Percentiles rank a stretch among this genome's conserved stretches.
phyloP scores from a whole-genome alignment of 257 asterid genomes.

The Perilla frutescens region DNA sequence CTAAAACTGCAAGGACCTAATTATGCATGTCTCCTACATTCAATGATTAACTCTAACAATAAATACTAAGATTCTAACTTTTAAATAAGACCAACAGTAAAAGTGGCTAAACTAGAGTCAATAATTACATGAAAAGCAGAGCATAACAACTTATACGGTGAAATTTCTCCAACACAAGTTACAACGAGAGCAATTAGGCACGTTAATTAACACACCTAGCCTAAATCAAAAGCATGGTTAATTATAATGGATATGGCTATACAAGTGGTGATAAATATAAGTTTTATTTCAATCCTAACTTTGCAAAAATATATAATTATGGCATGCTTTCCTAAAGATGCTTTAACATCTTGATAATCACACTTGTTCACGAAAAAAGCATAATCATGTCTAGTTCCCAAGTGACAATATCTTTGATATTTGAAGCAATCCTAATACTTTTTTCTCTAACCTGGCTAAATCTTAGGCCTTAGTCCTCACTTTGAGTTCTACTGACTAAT shows the following conservation, averaged over 20 bases:
- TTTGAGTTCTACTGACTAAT: not conserved
- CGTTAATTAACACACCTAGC: slow-evolving; percentile 12
- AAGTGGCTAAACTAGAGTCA: not conserved
- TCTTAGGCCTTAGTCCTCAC: slow-evolving; percentile 13
- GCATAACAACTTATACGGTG: slow-evolving; percentile 25
- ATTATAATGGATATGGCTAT: not conserved
- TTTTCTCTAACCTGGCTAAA: not conserved
- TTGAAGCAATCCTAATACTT: slow-evolving; percentile 8
- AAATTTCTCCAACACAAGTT: slow-evolving; percentile 8
- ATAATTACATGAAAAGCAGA: slow-evolving; percentile 34
- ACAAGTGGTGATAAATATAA: too few relatives aligned
- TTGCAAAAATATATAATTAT: not conserved
- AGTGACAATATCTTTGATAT: slow-evolving; percentile 28
- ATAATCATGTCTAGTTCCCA: slow-evolving; percentile 37
- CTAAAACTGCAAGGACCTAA: too few relatives aligned
- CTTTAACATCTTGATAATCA: slow-evolving; percentile 27
- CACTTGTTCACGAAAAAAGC: slow-evolving; percentile 27
- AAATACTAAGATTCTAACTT: not conserved
- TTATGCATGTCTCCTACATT: not conserved
- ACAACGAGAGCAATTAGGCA: slow-evolving; percentile 24
- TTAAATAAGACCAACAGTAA: not conserved
- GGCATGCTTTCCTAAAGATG: slow-evolving; percentile 33
- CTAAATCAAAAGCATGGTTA: slow-evolving; percentile 18
- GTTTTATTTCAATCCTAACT: too few relatives aligned
- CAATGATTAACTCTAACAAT: not conserved